phyloP scores from a whole-genome alignment of 2,329 filamentous ascomycete genomes.

The Exophiala bonariae region DNA sequence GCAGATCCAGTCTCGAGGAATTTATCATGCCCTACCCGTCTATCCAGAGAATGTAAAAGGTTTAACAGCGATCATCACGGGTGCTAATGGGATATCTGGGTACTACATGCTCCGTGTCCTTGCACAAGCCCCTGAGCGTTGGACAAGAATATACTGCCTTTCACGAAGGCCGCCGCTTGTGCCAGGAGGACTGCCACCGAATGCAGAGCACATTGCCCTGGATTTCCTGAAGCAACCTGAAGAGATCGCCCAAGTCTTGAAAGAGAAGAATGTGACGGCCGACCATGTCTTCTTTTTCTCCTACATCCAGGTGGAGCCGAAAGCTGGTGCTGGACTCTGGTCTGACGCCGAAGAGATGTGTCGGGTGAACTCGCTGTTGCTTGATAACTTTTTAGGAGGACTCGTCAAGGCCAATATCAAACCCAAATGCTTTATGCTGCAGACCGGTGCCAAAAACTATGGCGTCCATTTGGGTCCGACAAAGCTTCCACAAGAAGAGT shows the following conservation, averaged over 20 bases:
- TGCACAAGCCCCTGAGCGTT: conserved; percentile 46
- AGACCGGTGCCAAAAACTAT: conserved; percentile 56
- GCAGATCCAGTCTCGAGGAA: conserved; percentile 34
- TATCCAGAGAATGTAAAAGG: conserved; percentile 42
- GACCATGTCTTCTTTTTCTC: conserved; percentile 56
- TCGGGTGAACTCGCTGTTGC: conserved; percentile 45
- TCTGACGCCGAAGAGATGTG: conserved; percentile 51
- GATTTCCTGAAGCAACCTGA: conserved; percentile 35
- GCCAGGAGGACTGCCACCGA: conserved; percentile 34
- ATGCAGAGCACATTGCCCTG: conserved; percentile 43
- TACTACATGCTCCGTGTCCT: conserved; percentile 53
- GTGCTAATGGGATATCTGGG: conserved; percentile 56
- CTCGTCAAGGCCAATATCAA: conserved; percentile 42
- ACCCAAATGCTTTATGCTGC: conserved; percentile 49
- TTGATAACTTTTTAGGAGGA: conserved; percentile 50
- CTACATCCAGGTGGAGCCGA: conserved; percentile 52
- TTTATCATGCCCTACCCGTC: conserved; percentile 51
- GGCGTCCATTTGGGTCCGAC: conserved; percentile 49
- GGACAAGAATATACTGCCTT: conserved; percentile 53
- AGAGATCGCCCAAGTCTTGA: conserved; percentile 30
- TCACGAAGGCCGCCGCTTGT: conserved; percentile 47
- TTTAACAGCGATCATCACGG: conserved; percentile 54
- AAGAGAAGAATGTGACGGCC: conserved; percentile 29
- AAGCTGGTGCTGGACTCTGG: conserved; percentile 47
- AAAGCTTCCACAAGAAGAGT: conserved; percentile 46